Base-by-base conservation (phyloP, 352 stramenopile species). In the Thraustotheca clavata region DNA sequence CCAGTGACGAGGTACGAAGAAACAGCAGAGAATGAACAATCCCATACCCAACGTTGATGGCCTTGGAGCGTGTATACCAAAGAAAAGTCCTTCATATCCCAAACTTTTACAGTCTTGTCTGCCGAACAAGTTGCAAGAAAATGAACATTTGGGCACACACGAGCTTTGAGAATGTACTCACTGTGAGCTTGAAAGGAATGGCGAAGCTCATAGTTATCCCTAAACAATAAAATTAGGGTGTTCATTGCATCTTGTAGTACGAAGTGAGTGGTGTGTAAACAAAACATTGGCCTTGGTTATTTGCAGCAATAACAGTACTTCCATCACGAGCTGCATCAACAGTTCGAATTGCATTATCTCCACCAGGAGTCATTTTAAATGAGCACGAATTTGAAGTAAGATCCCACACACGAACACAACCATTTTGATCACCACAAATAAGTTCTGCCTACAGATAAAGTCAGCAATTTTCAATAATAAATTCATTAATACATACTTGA, bases 31-130 rank as follows among this genome's bases (percentile, higher is more conserved):
- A 99, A 99, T 4, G 90, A 91, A 52, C 91, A 97, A 76, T 99
- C 96, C 95, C 96, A 99, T 11, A 99, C 96, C 96, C 96, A 99
- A 60, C 95, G 91, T 62, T 95, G 86, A 70, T 98, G 92, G 22
- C 87, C 80, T 60, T 91, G 80, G 38, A 93, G 71, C 54, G 85
- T 94, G 67, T 92, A 80, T 49, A 91, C 71, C 8, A 92, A 73
- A 20, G 76, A 76, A 60, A 39, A 68, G 57, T 73, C 70, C 69
- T 79, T 59, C 38, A 87, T 72, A 46, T 75, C 74, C 81, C 88
- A 98, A n/a, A 98, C 68, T 71, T 96, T 95, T 24, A 91, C 88
- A 3, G 89, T 97, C 62, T 92, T 89, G 75, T 98, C 94, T 11
- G 84, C 88, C 9, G 85, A 88, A 26, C 89, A 97, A 4, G 95